phyloP scores from a whole-genome alignment of 1,284 basidiomycete species.

The Ceratobasidium sp. region DNA sequence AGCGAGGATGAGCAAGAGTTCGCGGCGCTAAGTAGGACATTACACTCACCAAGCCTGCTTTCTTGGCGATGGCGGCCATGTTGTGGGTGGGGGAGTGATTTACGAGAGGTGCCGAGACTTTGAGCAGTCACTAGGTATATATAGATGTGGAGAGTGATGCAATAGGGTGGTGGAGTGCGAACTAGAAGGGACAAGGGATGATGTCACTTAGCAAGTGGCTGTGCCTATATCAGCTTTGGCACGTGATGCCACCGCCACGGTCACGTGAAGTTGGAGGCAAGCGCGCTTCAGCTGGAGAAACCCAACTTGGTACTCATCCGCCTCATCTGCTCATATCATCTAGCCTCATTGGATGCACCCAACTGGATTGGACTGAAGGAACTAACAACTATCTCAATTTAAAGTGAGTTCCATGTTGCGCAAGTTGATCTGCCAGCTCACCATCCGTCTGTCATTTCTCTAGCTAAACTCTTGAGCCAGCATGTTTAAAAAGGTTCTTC shows the following conservation, averaged over 20 bases:
- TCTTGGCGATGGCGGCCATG: conserved; percentile 44
- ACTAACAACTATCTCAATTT: not conserved
- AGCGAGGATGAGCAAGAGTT: not conserved
- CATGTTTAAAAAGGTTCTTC: conserved; percentile 40
- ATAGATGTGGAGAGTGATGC: not conserved
- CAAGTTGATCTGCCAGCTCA: conserved; percentile 14
- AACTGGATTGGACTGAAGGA: not conserved
- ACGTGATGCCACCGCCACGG: conserved; percentile 9
- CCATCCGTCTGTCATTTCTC: not conserved
- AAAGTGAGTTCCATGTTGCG: not conserved
- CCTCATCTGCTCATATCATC: not conserved
- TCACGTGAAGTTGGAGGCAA: conserved; percentile 39
- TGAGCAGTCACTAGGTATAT: not conserved
- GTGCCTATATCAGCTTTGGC: not conserved
- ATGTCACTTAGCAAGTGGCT: not conserved
- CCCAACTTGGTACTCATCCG: conserved; percentile 8
- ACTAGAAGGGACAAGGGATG: not conserved
- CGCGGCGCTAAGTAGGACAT: not conserved
- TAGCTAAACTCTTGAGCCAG: not conserved
- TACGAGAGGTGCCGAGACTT: conserved; percentile 5
- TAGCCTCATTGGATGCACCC: conserved; percentile 27
- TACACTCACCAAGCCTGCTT: conserved; percentile 45
- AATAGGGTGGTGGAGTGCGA: conserved; percentile 10
- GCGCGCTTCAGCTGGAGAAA: conserved; percentile 17
- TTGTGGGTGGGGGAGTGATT: not conserved